A percentile compares a stretch with the other conserved stretches of the same genome.
phyloP scores from a whole-genome alignment of 192 early-diverging fungal species.

The Gorgonomyces haynaldii region DNA sequence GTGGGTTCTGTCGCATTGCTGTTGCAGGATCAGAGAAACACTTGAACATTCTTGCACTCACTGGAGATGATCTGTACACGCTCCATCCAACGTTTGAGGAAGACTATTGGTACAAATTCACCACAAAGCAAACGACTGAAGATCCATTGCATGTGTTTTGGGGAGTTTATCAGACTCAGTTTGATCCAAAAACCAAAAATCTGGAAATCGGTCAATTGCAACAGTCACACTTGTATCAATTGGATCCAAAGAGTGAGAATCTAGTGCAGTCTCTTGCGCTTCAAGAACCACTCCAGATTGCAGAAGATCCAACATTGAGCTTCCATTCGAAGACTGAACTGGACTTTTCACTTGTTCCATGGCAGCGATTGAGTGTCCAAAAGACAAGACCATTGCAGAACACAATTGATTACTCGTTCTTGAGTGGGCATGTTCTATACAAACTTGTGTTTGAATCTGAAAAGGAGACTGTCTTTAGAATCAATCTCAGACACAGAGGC shows the following conservation, averaged over 20 bases:
- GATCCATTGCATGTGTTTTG: slow-evolving; percentile 17
- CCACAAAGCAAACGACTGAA: background rate
- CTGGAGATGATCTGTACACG: slow-evolving; percentile 26
- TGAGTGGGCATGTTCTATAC: slow-evolving; percentile 55
- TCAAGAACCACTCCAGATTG: no score
- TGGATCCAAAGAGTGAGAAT: no score
- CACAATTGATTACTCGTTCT: slow-evolving; percentile 47
- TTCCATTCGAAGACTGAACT: no score
- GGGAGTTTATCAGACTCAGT: slow-evolving; percentile 14
- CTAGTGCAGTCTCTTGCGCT: no score
- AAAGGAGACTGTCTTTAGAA: slow-evolving; percentile 31
- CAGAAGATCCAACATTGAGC: no score
- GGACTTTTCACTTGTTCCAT: no score
- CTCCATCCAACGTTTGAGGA: slow-evolving; percentile 38
- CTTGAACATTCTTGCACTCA: slow-evolving; percentile 17
- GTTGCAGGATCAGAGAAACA: background rate
- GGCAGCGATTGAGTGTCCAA: no score
- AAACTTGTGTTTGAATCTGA: slow-evolving; percentile 35
- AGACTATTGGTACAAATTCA: slow-evolving; percentile 20
- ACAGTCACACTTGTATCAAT: no score
- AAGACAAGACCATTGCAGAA: slow-evolving; percentile 28
- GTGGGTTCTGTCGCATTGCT: slow-evolving; percentile 17
- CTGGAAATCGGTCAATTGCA: background rate
- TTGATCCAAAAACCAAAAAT: slow-evolving; percentile 2
- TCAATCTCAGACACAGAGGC: slow-evolving; percentile 63